A percentile compares a stretch with the other conserved stretches of the same genome.
Conservation (phyloP, 192 early-diverging fungal species). For the Mortierella claussenii region DNA sequence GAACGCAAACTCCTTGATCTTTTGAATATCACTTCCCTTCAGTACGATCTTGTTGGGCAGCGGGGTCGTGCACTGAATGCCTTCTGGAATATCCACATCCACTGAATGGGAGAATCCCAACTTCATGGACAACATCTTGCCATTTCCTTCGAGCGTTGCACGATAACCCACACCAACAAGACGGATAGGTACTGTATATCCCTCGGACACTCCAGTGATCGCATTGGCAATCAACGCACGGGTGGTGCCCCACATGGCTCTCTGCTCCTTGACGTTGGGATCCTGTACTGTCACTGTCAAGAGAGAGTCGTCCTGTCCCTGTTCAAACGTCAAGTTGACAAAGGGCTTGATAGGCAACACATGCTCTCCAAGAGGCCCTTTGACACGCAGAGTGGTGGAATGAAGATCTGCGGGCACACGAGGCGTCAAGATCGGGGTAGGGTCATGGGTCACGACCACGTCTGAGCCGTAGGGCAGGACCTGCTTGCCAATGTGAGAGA, state of each 20-base stretch:
- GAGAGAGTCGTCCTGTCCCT: conserved; percentile 56
- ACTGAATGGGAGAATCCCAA: conserved; percentile 92
- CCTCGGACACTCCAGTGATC: conserved; percentile 91
- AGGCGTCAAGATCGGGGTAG: conserved; percentile 72
- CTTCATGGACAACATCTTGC: conserved; percentile 74
- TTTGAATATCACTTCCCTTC: conserved; percentile 79
- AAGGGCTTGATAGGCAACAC: conserved; percentile 86
- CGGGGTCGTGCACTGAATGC: conserved; percentile 78
- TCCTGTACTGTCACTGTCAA: conserved; percentile 67
- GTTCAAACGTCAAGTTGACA: conserved; percentile 61
- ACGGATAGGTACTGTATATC: conserved; percentile 82
- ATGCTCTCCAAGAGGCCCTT: conserved; percentile 85
- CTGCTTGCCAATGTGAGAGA: conserved; percentile 86
- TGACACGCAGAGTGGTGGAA: conserved; percentile 77
- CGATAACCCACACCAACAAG: conserved; percentile 96
- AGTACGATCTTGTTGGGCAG: conserved; percentile 88
- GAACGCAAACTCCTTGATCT: conserved; percentile 92
- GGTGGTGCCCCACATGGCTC: conserved; percentile 97
- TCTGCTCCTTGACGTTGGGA: conserved; percentile 75
- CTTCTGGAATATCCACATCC: conserved; percentile 80
- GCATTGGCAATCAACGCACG: conserved; percentile 87
- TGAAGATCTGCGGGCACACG: conserved; percentile 67
- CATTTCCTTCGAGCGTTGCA: conserved; percentile 76
- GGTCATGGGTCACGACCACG: conserved; percentile 76
- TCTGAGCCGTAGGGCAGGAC: conserved; percentile 78